phyloP scores from a whole-genome alignment of 2,329 filamentous ascomycete species.

The Monosporascus sp. region DNA sequence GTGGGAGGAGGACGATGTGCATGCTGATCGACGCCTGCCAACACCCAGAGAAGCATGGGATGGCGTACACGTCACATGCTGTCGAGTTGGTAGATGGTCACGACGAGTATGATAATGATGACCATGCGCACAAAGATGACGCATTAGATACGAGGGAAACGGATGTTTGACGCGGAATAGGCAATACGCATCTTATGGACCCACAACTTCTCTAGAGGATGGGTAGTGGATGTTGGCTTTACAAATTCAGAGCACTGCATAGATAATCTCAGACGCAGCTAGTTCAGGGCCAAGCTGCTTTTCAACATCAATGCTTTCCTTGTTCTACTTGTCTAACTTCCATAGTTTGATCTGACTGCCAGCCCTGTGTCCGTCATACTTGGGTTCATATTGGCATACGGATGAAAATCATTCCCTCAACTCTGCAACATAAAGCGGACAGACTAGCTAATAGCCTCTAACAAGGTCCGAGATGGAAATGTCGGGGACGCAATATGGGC shows the following conservation, averaged over 20 bases:
- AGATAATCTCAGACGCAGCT: background rate
- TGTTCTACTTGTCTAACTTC: background rate
- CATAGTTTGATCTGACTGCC: too few species aligned
- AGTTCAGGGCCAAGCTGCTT: background rate
- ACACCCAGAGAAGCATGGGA: background rate
- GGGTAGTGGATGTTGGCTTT: background rate
- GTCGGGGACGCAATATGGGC: background rate
- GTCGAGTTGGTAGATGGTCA: background rate
- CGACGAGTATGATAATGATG: background rate
- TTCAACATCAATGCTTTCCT: background rate
- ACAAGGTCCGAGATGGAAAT: too few species aligned
- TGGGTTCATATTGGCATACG: too few species aligned
- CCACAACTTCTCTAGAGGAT: background rate
- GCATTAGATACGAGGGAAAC: background rate
- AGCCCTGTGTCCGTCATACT: too few species aligned
- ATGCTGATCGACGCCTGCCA: conserved; percentile 16
- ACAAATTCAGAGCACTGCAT: background rate
- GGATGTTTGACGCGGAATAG: background rate
- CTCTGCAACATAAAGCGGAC: too few species aligned
- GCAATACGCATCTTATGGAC: background rate
- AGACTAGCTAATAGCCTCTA: too few species aligned
- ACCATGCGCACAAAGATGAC: background rate
- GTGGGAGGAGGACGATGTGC: conserved; percentile 65
- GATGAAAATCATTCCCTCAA: too few species aligned
- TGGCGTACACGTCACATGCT: background rate